These are phyloP conservation scores for Xylariaceae sp. DNA, from an alignment of 2,329 filamentous ascomycete genomes.

Conservation along the genomic window DNA sequence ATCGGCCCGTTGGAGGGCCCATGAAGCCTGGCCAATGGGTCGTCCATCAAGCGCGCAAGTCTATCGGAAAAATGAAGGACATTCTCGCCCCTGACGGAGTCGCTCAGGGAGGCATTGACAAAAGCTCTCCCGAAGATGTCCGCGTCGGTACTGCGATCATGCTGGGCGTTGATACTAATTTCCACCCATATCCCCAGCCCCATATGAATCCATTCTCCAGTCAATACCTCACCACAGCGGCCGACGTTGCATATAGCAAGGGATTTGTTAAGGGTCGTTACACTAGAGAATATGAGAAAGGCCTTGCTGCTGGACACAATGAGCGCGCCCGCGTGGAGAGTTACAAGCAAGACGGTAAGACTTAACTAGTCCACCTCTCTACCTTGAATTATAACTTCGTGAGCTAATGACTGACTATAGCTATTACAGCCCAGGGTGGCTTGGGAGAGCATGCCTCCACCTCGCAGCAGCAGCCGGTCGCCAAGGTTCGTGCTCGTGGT, in stretches of 20 bases:
- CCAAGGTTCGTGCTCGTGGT: not conserved
- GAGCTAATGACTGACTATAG: not conserved
- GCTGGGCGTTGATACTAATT: not conserved
- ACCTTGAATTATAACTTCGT: not conserved
- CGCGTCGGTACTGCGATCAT: not conserved
- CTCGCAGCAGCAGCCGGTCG: not conserved
- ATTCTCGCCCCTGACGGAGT: not conserved
- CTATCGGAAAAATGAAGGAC: not conserved
- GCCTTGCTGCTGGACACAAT: not conserved
- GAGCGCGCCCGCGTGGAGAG: not conserved
- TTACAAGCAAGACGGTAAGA: slow-evolving; percentile 5
- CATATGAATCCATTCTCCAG: not conserved
- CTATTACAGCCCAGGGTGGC: not conserved
- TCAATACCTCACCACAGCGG: not conserved
- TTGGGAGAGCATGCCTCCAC: not conserved
- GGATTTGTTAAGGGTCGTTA: slow-evolving; percentile 11
- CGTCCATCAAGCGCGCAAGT: not conserved
- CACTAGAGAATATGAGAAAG: not conserved
- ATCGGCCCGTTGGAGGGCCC: too few species aligned
- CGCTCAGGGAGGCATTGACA: not conserved
- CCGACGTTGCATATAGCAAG: slow-evolving; percentile 4
- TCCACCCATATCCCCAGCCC: not conserved
- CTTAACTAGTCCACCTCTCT: not conserved
- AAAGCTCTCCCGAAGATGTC: not conserved
- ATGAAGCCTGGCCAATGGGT: not conserved